phyloP scores from a whole-genome alignment of 306 rosid species.

The Sophora flavescens region DNA sequence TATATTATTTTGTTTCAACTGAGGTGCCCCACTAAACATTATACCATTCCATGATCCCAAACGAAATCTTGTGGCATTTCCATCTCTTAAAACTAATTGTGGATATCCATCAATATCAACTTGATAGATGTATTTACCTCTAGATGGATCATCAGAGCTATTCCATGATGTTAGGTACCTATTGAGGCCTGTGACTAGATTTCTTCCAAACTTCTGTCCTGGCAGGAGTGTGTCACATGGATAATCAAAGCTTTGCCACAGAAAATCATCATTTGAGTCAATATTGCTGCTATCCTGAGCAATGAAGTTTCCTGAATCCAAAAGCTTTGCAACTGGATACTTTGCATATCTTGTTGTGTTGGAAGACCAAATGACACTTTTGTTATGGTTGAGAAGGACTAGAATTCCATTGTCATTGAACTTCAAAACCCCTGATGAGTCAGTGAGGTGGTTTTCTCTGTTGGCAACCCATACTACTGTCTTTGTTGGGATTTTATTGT shows the following conservation, averaged over 20 bases:
- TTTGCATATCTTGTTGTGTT: slow-evolving; percentile 25
- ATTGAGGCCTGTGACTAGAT: slow-evolving; percentile 35
- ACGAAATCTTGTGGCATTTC: slow-evolving; percentile 27
- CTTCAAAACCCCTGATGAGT: slow-evolving; percentile 43
- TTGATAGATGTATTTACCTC: slow-evolving; percentile 34
- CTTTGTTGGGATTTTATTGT: slow-evolving; percentile 26
- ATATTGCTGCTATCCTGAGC: slow-evolving; percentile 39
- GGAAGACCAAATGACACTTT: slow-evolving; percentile 50
- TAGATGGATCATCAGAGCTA: slow-evolving; percentile 46
- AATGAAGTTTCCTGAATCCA: slow-evolving; percentile 54
- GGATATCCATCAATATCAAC: slow-evolving; percentile 41
- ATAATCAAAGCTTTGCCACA: slow-evolving; percentile 60
- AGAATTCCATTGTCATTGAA: slow-evolving; percentile 39
- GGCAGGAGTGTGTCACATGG: slow-evolving; percentile 43
- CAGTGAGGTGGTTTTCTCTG: slow-evolving; percentile 45
- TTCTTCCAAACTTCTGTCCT: slow-evolving; percentile 48
- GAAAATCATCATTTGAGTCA: slow-evolving; percentile 14
- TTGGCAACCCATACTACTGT: slow-evolving; percentile 59
- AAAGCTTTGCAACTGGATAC: slow-evolving; percentile 46
- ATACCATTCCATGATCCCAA: slow-evolving; percentile 48
- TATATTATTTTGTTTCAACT: not conserved
- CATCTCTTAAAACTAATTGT: slow-evolving; percentile 22
- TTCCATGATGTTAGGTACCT: slow-evolving; percentile 43
- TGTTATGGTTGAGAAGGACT: slow-evolving; percentile 47
- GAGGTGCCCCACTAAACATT: slow-evolving; percentile 39